A percentile compares a stretch with the other conserved stretches of the same genome.
Conservation (phyloP, 352 stramenopile genomes). For the Phytophthora boehmeriae region DNA sequence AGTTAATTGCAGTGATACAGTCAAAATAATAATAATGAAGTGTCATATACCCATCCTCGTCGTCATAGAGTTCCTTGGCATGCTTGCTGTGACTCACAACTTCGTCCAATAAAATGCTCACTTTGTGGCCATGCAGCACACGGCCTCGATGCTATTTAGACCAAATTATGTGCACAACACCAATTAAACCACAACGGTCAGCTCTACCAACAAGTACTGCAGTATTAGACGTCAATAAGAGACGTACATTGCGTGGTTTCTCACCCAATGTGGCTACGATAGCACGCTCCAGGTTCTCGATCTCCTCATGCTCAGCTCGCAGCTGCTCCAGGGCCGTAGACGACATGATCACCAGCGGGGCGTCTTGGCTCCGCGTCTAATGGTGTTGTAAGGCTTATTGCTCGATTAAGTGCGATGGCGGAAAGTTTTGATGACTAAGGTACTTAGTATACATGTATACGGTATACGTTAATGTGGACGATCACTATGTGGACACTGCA, state of each 20-base stretch:
- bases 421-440: background rate
- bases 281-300: slow-evolving; percentile 78
- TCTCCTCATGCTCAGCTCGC: slow-evolving; percentile 78
- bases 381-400: background rate
- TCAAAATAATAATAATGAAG: background rate
- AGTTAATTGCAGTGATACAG: background rate
- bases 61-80: slow-evolving; percentile 80
- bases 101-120: slow-evolving; percentile 79
- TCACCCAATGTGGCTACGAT: slow-evolving; percentile 75
- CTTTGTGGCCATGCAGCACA: slow-evolving; percentile 84
- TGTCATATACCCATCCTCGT: slow-evolving; percentile 74
- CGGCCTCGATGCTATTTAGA: slow-evolving; percentile 67
- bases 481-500: no score
- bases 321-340: slow-evolving; percentile 87
- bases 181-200: slow-evolving; percentile 1
- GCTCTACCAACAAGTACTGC: background rate
- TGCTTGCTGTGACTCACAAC: slow-evolving; percentile 73
- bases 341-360: slow-evolving; percentile 54
- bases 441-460: background rate
- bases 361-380: background rate
- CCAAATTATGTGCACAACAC: slow-evolving; percentile 7
- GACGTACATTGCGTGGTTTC: slow-evolving; percentile 83
- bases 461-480: no score
- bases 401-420: background rate
- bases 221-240: background rate